Percentiles rank a stretch among this genome's conserved stretches.
These are phyloP conservation scores for Huntiella abstrusa DNA, from an alignment of 2,329 filamentous ascomycete genomes.

Conservation along the genomic window DNA sequence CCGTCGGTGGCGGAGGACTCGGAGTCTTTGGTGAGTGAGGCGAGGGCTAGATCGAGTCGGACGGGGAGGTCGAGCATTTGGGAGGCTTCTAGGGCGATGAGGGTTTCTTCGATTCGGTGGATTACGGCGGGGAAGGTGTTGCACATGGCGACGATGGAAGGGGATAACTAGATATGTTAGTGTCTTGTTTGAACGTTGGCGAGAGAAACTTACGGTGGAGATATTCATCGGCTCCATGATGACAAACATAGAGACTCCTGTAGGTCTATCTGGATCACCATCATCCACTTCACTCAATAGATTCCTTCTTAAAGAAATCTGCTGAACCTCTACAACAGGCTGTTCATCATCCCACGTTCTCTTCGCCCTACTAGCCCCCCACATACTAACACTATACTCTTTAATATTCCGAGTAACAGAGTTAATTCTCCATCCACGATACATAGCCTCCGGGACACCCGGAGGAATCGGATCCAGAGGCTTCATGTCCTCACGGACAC, in stretches of 20 bases:
- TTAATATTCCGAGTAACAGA: constrained; percentile 43
- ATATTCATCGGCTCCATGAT: constrained; percentile 61
- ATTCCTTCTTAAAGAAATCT: constrained; percentile 63
- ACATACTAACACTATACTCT: constrained; percentile 68
- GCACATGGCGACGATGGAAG: constrained; percentile 50
- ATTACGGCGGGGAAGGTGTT: constrained; percentile 70
- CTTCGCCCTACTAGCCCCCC: constrained; percentile 34
- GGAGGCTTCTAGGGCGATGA: constrained; percentile 65
- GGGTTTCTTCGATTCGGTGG: constrained; percentile 59
- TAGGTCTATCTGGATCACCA: constrained; percentile 25
- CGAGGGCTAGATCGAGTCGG: constrained; percentile 51
- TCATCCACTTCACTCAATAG: constrained; percentile 51
- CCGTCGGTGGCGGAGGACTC: constrained; percentile 58
- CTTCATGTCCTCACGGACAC: constrained; percentile 36
- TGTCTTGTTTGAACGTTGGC: background rate
- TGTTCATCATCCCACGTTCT: constrained; percentile 45
- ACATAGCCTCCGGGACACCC: constrained; percentile 27
- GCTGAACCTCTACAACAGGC: constrained; percentile 59
- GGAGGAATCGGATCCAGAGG: constrained; percentile 47
- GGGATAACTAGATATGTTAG: constrained; percentile 36
- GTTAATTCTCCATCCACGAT: constrained; percentile 22
- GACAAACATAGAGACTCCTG: constrained; percentile 27
- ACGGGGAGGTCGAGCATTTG: constrained; percentile 44
- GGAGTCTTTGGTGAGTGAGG: constrained; percentile 83
- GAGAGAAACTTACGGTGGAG: constrained; percentile 42